Conservation (phyloP, 2,329 filamentous ascomycete species). For the Cordyceps cicadae region DNA sequence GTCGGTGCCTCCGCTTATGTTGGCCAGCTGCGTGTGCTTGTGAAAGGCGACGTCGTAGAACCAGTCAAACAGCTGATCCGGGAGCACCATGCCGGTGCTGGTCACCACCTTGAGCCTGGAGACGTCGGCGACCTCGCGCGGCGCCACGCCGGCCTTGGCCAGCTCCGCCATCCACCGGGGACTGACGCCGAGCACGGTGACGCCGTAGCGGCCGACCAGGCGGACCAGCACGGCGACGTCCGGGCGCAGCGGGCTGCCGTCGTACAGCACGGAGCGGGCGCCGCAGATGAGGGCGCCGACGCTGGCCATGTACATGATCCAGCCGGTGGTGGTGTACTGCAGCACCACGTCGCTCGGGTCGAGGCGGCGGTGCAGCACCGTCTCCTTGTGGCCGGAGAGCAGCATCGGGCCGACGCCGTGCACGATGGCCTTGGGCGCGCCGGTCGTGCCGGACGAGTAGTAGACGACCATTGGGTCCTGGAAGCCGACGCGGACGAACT, state of each 20-base stretch:
- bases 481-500: constrained; percentile 57
- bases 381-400: constrained; percentile 51
- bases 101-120: constrained; percentile 52
- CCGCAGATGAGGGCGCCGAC: constrained; percentile 53
- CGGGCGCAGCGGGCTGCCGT: constrained; percentile 72
- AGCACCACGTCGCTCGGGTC: constrained; percentile 34
- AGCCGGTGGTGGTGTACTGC: constrained; percentile 62
- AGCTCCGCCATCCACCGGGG: constrained; percentile 71
- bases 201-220: constrained; percentile 52
- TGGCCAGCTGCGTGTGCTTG: constrained; percentile 54
- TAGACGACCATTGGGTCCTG: constrained; percentile 70
- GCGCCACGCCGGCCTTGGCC: constrained; percentile 53
- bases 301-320: constrained; percentile 77
- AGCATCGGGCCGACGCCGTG: constrained; percentile 62
- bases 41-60: constrained; percentile 66
- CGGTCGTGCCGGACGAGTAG: constrained; percentile 76
- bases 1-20: constrained; percentile 73
- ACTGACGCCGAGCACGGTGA: constrained; percentile 67
- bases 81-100: constrained; percentile 75
- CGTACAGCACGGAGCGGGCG: constrained; percentile 61
- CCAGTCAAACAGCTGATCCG: constrained; percentile 72
- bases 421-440: constrained; percentile 77
- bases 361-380: constrained; percentile 38
- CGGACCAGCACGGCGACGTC: constrained; percentile 55
- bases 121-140: constrained; percentile 55